Percentiles rank a stretch among this genome's conserved stretches.
Conservation (phyloP, 148 eudicot genomes). For the Oxyria digyna region DNA sequence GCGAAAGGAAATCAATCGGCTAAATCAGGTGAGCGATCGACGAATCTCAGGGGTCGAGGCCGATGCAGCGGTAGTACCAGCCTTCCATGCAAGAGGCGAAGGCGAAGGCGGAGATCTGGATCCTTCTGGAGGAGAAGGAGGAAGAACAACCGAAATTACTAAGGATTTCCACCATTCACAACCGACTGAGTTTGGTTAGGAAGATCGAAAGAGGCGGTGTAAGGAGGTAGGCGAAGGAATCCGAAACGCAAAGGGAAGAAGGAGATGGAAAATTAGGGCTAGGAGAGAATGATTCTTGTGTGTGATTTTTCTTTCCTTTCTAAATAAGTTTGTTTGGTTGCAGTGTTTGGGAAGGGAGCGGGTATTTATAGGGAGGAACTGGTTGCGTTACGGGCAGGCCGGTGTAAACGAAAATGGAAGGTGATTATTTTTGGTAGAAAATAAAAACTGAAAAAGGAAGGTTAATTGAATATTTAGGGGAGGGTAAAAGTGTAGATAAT, state of each 20-base stretch:
- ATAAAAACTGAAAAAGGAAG: too few species aligned
- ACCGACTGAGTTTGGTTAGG: slow-evolving; percentile 1
- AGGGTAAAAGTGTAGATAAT: too few species aligned
- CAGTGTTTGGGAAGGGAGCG: not conserved
- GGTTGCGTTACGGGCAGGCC: too few species aligned
- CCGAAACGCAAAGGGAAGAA: slow-evolving; percentile 4
- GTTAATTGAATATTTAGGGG: too few species aligned
- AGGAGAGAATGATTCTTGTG: not conserved
- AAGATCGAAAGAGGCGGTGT: not conserved
- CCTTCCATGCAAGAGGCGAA: slow-evolving; percentile 48
- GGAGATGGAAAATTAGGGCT: not conserved
- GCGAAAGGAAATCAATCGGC: not conserved
- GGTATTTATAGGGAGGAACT: not conserved
- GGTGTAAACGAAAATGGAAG: not conserved
- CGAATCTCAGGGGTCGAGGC: slow-evolving; percentile 21
- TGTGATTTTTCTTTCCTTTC: not conserved
- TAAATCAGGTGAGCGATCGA: not conserved
- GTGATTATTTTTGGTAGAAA: not conserved
- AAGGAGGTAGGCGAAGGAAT: not conserved
- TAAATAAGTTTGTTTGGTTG: not conserved
- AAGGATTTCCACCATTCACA: slow-evolving; percentile 24
- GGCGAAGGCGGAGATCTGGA: slow-evolving; percentile 16
- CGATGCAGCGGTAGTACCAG: slow-evolving; percentile 54
- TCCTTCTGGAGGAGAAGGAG: slow-evolving; percentile 13
- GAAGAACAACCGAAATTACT: slow-evolving; percentile 8